Percentiles rank a stretch among this genome's conserved stretches.
Conservation (phyloP, 1,284 basidiomycete genomes). For the Porodaedalea pini region DNA sequence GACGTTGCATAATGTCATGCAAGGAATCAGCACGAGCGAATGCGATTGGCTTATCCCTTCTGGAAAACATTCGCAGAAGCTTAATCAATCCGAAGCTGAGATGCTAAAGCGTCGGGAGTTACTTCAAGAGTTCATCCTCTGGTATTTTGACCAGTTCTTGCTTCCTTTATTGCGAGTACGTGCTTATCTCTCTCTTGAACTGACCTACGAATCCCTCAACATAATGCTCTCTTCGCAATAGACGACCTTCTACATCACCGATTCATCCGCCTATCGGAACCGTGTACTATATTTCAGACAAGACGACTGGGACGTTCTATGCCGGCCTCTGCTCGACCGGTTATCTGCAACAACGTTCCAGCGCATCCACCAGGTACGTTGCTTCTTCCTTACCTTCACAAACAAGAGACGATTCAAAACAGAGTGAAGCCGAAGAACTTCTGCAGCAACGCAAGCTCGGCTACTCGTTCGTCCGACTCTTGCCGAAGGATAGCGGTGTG, state of each 20-base stretch:
- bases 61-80: constrained; percentile 36
- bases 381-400: not conserved
- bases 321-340: constrained; percentile 73
- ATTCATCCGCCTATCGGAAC: constrained; percentile 86
- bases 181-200: constrained; percentile 1
- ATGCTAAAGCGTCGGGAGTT: constrained; percentile 71
- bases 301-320: constrained; percentile 88
- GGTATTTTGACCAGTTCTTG: constrained; percentile 89
- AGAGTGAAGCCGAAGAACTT: constrained; percentile 65
- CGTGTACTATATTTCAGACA: constrained; percentile 90
- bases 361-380: constrained; percentile 50
- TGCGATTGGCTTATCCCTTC: constrained; percentile 78
- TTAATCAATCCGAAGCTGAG: constrained; percentile 62
- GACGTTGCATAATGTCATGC: constrained; percentile 76
- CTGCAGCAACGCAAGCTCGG: constrained; percentile 69
- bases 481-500: constrained; percentile 94
- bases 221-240: constrained; percentile 30
- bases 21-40: constrained; percentile 72
- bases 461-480: constrained; percentile 81
- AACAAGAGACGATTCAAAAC: not conserved
- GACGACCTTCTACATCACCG: constrained; percentile 94
- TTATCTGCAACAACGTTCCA: constrained; percentile 67
- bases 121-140: constrained; percentile 82
- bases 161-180: constrained; percentile 74
- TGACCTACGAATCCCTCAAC: not conserved